These are phyloP conservation scores for Phytophthora pistaciae DNA, from an alignment of 352 stramenopile genomes.

Conservation along the genomic window DNA sequence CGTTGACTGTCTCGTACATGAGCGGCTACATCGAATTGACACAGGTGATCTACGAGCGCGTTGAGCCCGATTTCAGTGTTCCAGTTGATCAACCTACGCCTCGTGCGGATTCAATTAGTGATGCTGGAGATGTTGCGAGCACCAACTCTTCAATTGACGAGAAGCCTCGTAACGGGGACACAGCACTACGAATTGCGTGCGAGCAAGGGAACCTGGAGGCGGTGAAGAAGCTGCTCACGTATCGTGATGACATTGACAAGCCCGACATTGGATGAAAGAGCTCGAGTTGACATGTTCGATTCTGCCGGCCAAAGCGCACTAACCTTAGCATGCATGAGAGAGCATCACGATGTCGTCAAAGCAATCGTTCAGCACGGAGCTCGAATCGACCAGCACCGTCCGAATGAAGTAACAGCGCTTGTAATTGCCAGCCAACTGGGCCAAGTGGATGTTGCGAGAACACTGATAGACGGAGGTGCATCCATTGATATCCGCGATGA, in stretches of 20 bases:
- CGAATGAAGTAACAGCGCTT: not conserved
- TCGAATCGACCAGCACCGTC: not conserved
- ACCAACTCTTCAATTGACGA: not conserved
- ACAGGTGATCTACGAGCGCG: slow-evolving; percentile 2
- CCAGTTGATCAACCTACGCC: not conserved
- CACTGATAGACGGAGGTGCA: not conserved
- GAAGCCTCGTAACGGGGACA: not conserved
- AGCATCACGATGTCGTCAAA: not conserved
- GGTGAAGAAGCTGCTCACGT: not conserved
- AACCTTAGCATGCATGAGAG: not conserved
- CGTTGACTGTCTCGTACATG: not conserved
- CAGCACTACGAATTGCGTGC: not conserved
- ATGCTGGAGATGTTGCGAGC: not conserved
- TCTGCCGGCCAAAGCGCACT: not conserved
- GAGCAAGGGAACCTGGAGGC: not conserved
- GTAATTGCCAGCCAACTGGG: not conserved
- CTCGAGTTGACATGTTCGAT: not conserved
- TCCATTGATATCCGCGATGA: not conserved
- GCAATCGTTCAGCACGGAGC: not conserved
- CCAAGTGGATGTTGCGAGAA: not conserved
- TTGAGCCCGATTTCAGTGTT: not conserved
- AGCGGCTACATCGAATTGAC: not conserved
- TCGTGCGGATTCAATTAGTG: not conserved
- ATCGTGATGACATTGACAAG: not conserved
- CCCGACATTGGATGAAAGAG: not conserved